These are phyloP conservation scores for Serpula lacrymans DNA, from an alignment of 768 basidiomycete genomes.

Conservation along the genomic window DNA sequence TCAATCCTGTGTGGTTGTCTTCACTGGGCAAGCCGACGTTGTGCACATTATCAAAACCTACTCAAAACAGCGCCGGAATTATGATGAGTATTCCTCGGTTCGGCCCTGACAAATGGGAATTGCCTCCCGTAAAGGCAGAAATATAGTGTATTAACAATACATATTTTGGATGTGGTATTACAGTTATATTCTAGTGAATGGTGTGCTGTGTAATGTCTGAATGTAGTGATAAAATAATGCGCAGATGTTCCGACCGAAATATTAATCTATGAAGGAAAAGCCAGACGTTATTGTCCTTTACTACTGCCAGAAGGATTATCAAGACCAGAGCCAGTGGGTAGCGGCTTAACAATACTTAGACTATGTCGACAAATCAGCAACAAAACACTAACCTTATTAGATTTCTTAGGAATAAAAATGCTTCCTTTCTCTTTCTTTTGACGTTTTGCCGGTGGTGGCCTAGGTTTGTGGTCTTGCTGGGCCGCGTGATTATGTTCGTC, in stretches of 20 bases:
- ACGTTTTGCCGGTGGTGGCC: constrained; percentile 27
- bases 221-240: neutral
- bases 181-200: constrained; percentile 7
- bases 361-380: neutral
- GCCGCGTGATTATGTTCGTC: no score
- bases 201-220: neutral
- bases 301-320: neutral
- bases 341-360: neutral
- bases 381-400: constrained; percentile 16
- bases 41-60: constrained; percentile 87
- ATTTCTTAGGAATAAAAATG: constrained; percentile 68
- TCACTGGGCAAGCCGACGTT: constrained; percentile 72
- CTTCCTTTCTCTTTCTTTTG: constrained; percentile 30
- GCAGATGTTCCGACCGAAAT: neutral
- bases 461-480: constrained; percentile 18
- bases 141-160: constrained; percentile 18
- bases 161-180: constrained; percentile 9
- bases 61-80: constrained; percentile 62
- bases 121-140: constrained; percentile 54
- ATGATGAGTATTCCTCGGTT: constrained; percentile 81
- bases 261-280: neutral
- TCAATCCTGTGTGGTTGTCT: constrained; percentile 88
- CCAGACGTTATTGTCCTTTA: neutral
- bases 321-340: neutral
- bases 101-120: constrained; percentile 82